Base-by-base conservation (phyloP, 2,329 filamentous ascomycete genomes). In the Pochonia chlamydosporia region DNA sequence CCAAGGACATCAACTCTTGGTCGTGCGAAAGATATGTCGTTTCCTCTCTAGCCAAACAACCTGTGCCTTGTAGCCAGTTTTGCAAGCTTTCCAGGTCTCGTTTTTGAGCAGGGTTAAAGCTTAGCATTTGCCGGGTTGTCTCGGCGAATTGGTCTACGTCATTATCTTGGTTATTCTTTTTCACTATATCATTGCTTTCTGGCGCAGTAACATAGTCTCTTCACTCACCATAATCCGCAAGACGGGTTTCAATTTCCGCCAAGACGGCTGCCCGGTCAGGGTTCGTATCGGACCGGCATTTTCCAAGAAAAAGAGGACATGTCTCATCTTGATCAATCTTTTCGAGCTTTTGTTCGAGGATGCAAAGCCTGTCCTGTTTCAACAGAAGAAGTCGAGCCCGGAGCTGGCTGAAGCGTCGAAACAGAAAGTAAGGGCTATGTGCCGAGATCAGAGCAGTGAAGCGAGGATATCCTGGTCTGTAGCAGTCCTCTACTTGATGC, bases 341-440 rank as follows among this genome's bases (percentile, higher is more conserved):
- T 3, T 64, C 52, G 0, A 65, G 52, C 23, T 51, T n/a, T 43
- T 57, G 13, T 46, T 66, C 63, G 2, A 66, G 57, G 6, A 56
- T 24, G 7, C 51, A 53, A 3, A 66, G 16, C 28, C 48, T 48
- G 43, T 65, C 61, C 47, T 66, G 62, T 45, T 64, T 64, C 8
- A 61, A 43, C 8, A 64, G 56, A 4, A 65, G 53, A 3, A 66
- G 40, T 10, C 63, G 52, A 13, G 54, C 54, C 2, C 62, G 60
- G 11, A 63, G 48, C 3, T 43, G 50, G 8, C 42, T 20, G 47
- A 66, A 64, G 7, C 62, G 57, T 1, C 63, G 56, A 40, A 28
- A 63, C 14, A 63, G 24, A 25, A 54, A 46, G 30, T 55, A 66
- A 4, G 54, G 41, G 13, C 49, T 35, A 39, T 63, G 40, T 2